These are phyloP conservation scores for Trametes elegans DNA, from an alignment of 768 basidiomycete species.

Conservation along the genomic window DNA sequence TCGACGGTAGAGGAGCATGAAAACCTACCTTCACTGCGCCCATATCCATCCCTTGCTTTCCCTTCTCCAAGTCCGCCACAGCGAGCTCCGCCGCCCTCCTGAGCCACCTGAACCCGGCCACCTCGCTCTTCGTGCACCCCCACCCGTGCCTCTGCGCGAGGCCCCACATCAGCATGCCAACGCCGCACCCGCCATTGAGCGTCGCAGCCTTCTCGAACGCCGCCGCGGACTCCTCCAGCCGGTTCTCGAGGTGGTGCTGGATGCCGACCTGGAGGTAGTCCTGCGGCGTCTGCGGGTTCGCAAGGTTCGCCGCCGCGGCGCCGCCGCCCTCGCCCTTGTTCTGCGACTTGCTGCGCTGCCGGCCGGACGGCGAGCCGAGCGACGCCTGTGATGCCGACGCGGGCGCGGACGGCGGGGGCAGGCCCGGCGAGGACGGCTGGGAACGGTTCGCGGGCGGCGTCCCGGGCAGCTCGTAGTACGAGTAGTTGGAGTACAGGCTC, in stretches of 20 bases:
- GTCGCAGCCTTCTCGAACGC: slow-evolving; percentile 79
- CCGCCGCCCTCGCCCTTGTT: not conserved
- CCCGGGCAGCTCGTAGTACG: slow-evolving; percentile 60
- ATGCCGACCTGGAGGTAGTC: slow-evolving; percentile 78
- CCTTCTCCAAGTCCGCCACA: slow-evolving; percentile 70
- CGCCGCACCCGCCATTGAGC: slow-evolving; percentile 73
- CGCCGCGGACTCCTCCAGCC: slow-evolving; percentile 61
- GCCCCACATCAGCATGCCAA: slow-evolving; percentile 94
- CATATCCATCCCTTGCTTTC: slow-evolving; percentile 51
- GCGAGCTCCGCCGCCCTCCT: slow-evolving; percentile 79
- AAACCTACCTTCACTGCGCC: slow-evolving; percentile 50
- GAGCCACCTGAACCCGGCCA: slow-evolving; percentile 78
- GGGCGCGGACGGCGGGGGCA: slow-evolving; percentile 8
- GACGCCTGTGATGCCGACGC: slow-evolving; percentile 6
- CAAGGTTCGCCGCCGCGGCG: not conserved
- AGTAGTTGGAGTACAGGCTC: slow-evolving; percentile 61
- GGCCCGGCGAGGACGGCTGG: slow-evolving; percentile 11
- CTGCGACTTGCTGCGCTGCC: not conserved
- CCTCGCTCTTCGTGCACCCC: slow-evolving; percentile 82
- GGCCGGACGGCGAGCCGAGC: not conserved
- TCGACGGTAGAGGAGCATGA: not conserved
- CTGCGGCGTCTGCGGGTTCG: slow-evolving; percentile 44
- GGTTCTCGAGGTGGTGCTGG: slow-evolving; percentile 71
- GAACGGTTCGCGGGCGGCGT: slow-evolving; percentile 35
- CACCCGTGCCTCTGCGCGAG: slow-evolving; percentile 83